A percentile compares a stretch with the other conserved stretches of the same genome.
phyloP scores from a whole-genome alignment of 1,139 yeast genomes.

The Saccharomyces uvarum region DNA sequence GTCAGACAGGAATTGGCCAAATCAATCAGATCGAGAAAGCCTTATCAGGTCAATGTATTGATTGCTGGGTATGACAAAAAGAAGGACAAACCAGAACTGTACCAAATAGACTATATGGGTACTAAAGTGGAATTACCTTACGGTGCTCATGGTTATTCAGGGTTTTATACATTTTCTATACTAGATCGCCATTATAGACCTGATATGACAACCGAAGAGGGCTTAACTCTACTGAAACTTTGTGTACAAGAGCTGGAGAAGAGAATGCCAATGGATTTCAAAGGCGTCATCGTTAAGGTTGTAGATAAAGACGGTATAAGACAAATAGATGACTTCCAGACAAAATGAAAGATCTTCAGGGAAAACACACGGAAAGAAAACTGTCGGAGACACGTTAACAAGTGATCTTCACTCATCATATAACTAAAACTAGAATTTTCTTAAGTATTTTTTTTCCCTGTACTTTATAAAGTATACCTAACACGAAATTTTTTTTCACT shows the following conservation, averaged over 20 bases:
- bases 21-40: constrained; percentile 82
- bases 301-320: constrained; percentile 69
- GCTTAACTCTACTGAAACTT: constrained; percentile 59
- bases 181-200: constrained; percentile 84
- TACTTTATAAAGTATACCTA: background rate
- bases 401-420: background rate
- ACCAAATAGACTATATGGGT: constrained; percentile 92
- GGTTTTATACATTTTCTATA: constrained; percentile 82
- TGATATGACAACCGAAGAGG: constrained; percentile 72
- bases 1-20: constrained; percentile 84
- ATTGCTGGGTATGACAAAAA: constrained; percentile 78
- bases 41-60: constrained; percentile 86
- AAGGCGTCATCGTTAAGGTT: constrained; percentile 74
- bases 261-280: constrained; percentile 94
- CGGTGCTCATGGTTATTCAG: constrained; percentile 96
- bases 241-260: constrained; percentile 74
- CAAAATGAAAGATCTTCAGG: background rate
- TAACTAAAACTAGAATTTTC: too few relatives aligned
- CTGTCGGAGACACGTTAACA: background rate
- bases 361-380: background rate
- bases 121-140: constrained; percentile 87
- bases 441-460: background rate
- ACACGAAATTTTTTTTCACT: background rate
- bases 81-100: constrained; percentile 56
- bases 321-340: constrained; percentile 35